A percentile compares a stretch with the other conserved stretches of the same genome.
phyloP scores from a whole-genome alignment of 2,329 filamentous ascomycete genomes.

The Aspergillus pseudoterreus region DNA sequence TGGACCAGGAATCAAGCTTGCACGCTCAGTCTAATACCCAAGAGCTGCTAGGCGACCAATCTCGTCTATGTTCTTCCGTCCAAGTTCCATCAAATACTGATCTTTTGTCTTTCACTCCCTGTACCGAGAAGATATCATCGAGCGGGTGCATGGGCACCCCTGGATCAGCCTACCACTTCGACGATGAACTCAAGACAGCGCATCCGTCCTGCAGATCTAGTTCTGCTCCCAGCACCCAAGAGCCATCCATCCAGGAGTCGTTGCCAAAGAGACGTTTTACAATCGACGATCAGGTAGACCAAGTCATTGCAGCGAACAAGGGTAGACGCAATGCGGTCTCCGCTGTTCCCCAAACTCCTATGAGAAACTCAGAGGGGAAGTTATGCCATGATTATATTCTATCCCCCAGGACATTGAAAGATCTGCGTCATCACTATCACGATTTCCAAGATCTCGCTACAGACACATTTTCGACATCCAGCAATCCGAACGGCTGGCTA shows the following conservation, averaged over 20 bases:
- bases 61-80: background rate
- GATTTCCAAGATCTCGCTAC: background rate
- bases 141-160: background rate
- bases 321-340: slow-evolving; percentile 2
- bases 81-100: background rate
- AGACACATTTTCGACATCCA: slow-evolving; percentile 6
- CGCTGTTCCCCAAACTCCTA: background rate
- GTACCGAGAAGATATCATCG: background rate
- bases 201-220: too few species aligned
- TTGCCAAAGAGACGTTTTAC: slow-evolving; percentile 17
- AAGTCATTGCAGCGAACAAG: slow-evolving; percentile 20
- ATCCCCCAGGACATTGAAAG: background rate
- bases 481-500: slow-evolving; percentile 12
- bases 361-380: background rate
- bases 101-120: background rate
- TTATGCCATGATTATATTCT: background rate
- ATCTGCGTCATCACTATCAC: background rate
- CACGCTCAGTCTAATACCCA: background rate
- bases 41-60: background rate
- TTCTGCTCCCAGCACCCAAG: background rate
- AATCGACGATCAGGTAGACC: slow-evolving; percentile 20
- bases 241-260: background rate
- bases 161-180: background rate
- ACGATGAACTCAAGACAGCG: background rate
- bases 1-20: slow-evolving; percentile 21